phyloP scores from a whole-genome alignment of 371 early-diverging fungal species.

The Apophysomyces elegans region DNA sequence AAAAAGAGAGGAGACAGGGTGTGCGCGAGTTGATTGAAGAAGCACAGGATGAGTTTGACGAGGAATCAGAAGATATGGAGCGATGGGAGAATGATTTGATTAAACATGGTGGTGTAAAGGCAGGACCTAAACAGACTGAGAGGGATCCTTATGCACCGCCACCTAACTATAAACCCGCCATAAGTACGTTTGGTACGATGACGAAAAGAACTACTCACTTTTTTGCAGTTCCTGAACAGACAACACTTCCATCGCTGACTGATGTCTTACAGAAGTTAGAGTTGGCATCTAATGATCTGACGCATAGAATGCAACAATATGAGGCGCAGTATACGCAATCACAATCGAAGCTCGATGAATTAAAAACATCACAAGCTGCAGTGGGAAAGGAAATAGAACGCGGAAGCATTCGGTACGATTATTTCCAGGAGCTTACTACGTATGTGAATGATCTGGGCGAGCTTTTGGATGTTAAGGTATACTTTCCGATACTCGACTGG shows the following conservation, averaged over 20 bases:
- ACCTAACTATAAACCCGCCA: constrained; percentile 38
- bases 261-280: constrained; percentile 51
- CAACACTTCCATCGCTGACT: constrained; percentile 52
- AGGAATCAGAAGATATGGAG: constrained; percentile 60
- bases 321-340: constrained; percentile 52
- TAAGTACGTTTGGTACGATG: constrained; percentile 26
- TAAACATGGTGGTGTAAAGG: constrained; percentile 58
- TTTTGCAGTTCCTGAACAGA: constrained; percentile 56
- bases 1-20: constrained; percentile 44
- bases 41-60: constrained; percentile 56
- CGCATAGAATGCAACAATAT: constrained; percentile 44
- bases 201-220: background rate
- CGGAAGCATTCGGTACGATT: constrained; percentile 62
- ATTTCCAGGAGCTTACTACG: constrained; percentile 66
- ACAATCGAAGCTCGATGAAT: constrained; percentile 44
- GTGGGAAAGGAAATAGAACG: constrained; percentile 51
- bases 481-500: background rate
- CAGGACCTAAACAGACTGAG: constrained; percentile 28
- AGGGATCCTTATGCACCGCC: constrained; percentile 29
- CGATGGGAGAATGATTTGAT: constrained; percentile 75
- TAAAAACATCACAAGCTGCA: constrained; percentile 36
- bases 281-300: constrained; percentile 34
- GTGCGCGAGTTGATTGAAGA: constrained; percentile 62
- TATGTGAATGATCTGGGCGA: constrained; percentile 69
- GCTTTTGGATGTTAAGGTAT: constrained; percentile 72